Evolutionary conservation across 2,329 filamentous ascomycete genomes (phyloP).

Genomic region (Drechslerella dactyloides): DNA sequence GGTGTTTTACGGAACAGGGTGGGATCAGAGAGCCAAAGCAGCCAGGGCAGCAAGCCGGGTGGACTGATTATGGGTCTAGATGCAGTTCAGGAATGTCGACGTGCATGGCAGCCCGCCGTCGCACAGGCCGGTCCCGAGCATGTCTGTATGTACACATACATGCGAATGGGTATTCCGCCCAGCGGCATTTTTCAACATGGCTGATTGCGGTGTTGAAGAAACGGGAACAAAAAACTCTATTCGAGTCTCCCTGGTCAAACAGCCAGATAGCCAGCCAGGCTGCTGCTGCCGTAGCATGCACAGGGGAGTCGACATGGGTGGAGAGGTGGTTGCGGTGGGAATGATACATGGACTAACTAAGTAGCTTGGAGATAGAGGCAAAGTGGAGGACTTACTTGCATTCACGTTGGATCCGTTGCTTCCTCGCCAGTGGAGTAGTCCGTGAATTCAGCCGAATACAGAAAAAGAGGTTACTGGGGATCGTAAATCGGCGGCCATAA

Average conservation of each 20-base stretch:
- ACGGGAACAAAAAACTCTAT: neutral
- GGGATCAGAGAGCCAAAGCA: slow-evolving; percentile 43
- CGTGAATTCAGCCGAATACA: too few species aligned
- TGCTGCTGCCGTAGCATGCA: too few species aligned
- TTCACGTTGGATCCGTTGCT: slow-evolving; percentile 18
- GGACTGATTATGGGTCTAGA: slow-evolving; percentile 44
- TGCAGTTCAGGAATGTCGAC: slow-evolving; percentile 50
- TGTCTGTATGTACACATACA: too few species aligned
- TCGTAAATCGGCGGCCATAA: slow-evolving; percentile 15
- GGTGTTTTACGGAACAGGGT: slow-evolving; percentile 46
- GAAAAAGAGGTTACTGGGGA: neutral
- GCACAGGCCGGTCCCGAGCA: slow-evolving; percentile 33
- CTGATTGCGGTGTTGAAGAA: slow-evolving; percentile 13
- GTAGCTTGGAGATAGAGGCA: neutral
- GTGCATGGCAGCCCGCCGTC: slow-evolving; percentile 38
- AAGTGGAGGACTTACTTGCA: slow-evolving; percentile 2
- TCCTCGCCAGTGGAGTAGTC: too few species aligned
- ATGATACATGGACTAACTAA: slow-evolving; percentile 8
- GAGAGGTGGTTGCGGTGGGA: slow-evolving; percentile 19
- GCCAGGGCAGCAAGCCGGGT: slow-evolving; percentile 25
- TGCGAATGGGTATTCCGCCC: slow-evolving; percentile 19
- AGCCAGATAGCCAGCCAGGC: too few species aligned
- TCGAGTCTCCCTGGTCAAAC: too few species aligned
- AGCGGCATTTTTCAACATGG: slow-evolving; percentile 49
- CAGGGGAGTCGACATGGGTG: slow-evolving; percentile 6